phyloP scores from a whole-genome alignment of 1,284 basidiomycete genomes.

The Hemileia vastatrix region DNA sequence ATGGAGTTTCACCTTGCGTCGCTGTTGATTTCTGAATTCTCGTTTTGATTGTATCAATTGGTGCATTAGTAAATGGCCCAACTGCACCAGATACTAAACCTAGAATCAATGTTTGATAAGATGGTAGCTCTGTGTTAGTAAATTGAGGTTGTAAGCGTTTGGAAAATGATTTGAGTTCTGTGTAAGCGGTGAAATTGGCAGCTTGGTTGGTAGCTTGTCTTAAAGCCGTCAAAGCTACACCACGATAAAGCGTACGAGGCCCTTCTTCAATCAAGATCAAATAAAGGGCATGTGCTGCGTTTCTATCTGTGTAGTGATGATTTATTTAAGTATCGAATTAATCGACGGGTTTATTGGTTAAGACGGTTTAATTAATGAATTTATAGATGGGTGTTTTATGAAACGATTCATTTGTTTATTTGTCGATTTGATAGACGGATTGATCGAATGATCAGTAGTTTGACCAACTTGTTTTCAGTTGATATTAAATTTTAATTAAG shows the following conservation, averaged over 20 bases:
- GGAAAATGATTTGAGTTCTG: conserved; percentile 81
- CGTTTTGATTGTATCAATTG: conserved; percentile 96
- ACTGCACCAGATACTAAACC: conserved; percentile 93
- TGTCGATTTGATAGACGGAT: too few relatives aligned
- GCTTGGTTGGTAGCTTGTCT: conserved; percentile 98
- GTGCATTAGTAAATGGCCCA: conserved; percentile 93
- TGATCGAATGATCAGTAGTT: too few relatives aligned
- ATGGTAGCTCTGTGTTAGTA: conserved; percentile 59
- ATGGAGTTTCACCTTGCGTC: conserved; percentile 64
- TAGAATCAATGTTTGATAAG: conserved; percentile 87
- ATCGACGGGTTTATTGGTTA: too few relatives aligned
- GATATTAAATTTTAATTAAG: too few relatives aligned
- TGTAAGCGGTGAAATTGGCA: conserved; percentile 97
- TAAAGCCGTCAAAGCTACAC: conserved; percentile 83
- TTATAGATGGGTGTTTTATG: too few relatives aligned
- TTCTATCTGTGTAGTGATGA: conserved; percentile 42
- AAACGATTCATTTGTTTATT: too few relatives aligned
- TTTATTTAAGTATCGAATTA: too few relatives aligned
- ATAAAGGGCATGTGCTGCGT: conserved; percentile 93
- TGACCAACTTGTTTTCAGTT: too few relatives aligned
- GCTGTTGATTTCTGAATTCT: conserved; percentile 68
- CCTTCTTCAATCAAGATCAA: conserved; percentile 93
- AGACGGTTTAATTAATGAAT: too few relatives aligned
- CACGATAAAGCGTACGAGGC: conserved; percentile 72
- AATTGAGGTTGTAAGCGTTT: conserved; percentile 64